Evolutionary conservation across 1,284 basidiomycete genomes (phyloP), one percentile per base, ranked within the genome.

Genomic region (Phylloporus sp.): DNA sequence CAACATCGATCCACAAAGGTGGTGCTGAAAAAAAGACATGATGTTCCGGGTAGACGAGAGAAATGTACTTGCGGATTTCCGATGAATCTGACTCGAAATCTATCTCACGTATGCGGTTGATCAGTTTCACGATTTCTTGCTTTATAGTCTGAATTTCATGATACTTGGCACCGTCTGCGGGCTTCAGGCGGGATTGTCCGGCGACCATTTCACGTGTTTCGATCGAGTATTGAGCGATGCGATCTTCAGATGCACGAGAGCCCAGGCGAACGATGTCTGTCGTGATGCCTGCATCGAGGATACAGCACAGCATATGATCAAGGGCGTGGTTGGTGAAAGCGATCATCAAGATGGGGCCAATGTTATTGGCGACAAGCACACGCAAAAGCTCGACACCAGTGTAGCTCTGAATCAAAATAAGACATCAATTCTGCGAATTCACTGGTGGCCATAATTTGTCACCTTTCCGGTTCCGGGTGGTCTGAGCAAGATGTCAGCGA

Each of bases 401-500:
- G 72, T 84, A 92, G 60, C 88, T 91, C 88, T 90, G 68, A 27
- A 52, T 66, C 23, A 35, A 61, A 35, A 58, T 60, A 15, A 55
- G 20, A 23, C 23, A 20, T 63, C 60, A 66, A 64, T 52, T 56
- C 32, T 64, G 14, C 12, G 2, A 52, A 1, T 39, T 47, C 20
- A 23, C n/a, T 14, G 3, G 6, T 32, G 27, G 23, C 35, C 10
- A 7, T 45, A 55, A 27, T 27, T 29, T 29, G 71, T 67, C 66
- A 90, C 89, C 83, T 93, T 93, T 71, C 92, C 92, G 0, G 91
- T 93, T 3, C 91, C 92, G 10, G 92, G 92, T 37, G 92, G 92
- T 43, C 90, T 91, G 53, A 23, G 53, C 7, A 25, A 19, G 69
- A 66, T 20, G 49, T 66, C 8, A 67, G 66, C 63, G 29, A 70